Evolutionary conservation across 495 filamentous ascomycete species (phyloP), one percentile per base, ranked within the genome.

Genomic region (Penicillium verhagenii): DNA sequence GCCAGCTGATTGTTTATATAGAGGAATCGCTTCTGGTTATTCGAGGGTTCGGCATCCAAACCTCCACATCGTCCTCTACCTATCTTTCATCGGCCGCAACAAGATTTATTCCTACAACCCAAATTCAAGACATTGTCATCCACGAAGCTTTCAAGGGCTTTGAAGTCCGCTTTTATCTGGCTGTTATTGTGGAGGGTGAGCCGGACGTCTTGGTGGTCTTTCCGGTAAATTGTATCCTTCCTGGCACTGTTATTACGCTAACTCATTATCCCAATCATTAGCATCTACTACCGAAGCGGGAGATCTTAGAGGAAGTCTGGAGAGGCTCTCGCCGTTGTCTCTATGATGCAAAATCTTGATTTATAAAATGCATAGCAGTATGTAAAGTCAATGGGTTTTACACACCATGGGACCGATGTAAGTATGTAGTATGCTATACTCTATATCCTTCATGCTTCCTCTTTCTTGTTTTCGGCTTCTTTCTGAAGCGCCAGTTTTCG

Each of bases 81-180:
- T 86, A 86, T 53, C 80, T 92, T 13, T 78, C 79, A 16, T 80
- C 79, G 4, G 72, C 81, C n/a, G 77, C 81, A 13, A 91, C 91
- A 50, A 77, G 92, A 53, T 99, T 97, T 66, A 97, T 99, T 26
- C 94, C 95, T 4, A 96, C 94, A 1, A 88, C 85, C 2, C 83
- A 88, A 65, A 95, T 97, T 37, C 86, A 88, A 50, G 94, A 97
- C 72, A 86, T 97, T 52, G 81, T 96, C 52, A 89, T 99, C 42
- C 91, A 97, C 69, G 94, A 99, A 70, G 94, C 93, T 28, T 97
- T 97, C 72, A 83, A 83, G 54, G 93, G 94, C 37, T 95, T 96
- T 66, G 90, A 91, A 70, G 93, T 97, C 44, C 76, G 87, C 50
- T 95, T 91, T 67, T 96, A 96, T 69, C 75, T 99, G 13, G 84